phyloP scores from a whole-genome alignment of 2,329 filamentous ascomycete species.

The Incumbomyces delicatus region DNA sequence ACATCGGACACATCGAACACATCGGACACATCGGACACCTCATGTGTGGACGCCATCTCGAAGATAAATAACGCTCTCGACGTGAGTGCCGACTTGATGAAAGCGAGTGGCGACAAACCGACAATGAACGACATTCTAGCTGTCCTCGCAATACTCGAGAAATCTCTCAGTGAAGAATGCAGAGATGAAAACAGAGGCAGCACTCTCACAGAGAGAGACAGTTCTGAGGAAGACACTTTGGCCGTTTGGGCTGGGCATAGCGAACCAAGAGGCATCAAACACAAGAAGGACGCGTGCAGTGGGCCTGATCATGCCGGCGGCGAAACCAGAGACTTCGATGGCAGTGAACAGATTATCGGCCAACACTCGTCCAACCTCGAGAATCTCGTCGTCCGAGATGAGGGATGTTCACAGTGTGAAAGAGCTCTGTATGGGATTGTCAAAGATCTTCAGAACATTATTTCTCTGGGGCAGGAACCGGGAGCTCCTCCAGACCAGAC shows the following conservation, averaged over 20 bases:
- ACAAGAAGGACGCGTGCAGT: too few species aligned
- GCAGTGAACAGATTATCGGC: too few species aligned
- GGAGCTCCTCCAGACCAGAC: not conserved
- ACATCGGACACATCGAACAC: not conserved
- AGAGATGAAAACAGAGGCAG: not conserved
- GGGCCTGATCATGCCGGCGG: too few species aligned
- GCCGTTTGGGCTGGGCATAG: not conserved
- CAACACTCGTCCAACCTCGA: not conserved
- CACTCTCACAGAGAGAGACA: not conserved
- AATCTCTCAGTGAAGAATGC: not conserved
- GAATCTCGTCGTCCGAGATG: not conserved
- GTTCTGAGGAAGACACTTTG: not conserved
- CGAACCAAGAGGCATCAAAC: too few species aligned
- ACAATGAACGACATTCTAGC: not conserved
- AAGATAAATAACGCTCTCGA: not conserved
- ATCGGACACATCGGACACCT: too few species aligned
- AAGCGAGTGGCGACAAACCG: not conserved
- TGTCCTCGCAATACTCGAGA: not conserved
- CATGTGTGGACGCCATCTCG: not conserved
- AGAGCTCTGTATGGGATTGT: not conserved
- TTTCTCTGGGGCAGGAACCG: not conserved
- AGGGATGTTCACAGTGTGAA: not conserved
- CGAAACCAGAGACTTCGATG: too few species aligned
- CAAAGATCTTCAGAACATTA: not conserved
- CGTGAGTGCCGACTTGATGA: not conserved